These are phyloP conservation scores for Wickerhamomyces silvicola DNA, from an alignment of 805 yeast species.

Conservation along the genomic window DNA sequence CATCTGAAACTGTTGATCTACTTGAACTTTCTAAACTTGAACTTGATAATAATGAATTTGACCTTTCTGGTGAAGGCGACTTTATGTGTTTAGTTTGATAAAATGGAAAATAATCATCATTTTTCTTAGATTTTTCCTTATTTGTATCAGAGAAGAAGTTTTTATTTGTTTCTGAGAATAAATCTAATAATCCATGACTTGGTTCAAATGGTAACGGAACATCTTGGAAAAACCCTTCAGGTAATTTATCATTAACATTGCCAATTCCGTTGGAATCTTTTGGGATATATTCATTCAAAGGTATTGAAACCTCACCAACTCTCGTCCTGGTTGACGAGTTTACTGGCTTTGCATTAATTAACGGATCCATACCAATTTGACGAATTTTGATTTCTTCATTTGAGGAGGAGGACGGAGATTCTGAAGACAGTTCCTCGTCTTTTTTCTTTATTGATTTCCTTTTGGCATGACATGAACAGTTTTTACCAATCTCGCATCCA, in stretches of 20 bases:
- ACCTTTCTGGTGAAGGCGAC: too few relatives aligned
- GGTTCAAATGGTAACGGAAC: conserved; percentile 29
- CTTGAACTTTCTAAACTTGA: not conserved
- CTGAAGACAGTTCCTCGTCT: conserved; percentile 1
- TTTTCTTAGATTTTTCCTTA: not conserved
- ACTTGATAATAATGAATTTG: not conserved
- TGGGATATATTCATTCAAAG: conserved; percentile 32
- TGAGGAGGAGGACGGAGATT: too few relatives aligned
- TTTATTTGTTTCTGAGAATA: conserved; percentile 25
- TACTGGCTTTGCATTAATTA: conserved; percentile 21
- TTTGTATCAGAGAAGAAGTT: conserved; percentile 1
- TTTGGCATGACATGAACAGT: conserved; percentile 23
- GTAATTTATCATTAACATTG: conserved; percentile 19
- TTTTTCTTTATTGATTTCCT: conserved; percentile 3
- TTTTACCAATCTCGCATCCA: conserved; percentile 22
- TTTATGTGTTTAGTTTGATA: too few relatives aligned
- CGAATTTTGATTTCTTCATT: conserved; percentile 6
- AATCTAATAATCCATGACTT: conserved; percentile 34
- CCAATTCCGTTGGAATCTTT: conserved; percentile 25
- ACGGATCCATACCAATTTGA: conserved; percentile 24
- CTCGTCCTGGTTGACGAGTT: conserved; percentile 21
- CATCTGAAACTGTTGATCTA: not conserved
- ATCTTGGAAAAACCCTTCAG: conserved; percentile 24
- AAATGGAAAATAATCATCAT: too few relatives aligned
- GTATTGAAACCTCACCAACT: conserved; percentile 33